Base-by-base conservation (phyloP, 257 asterid genomes). In the Petrea volubilis region DNA sequence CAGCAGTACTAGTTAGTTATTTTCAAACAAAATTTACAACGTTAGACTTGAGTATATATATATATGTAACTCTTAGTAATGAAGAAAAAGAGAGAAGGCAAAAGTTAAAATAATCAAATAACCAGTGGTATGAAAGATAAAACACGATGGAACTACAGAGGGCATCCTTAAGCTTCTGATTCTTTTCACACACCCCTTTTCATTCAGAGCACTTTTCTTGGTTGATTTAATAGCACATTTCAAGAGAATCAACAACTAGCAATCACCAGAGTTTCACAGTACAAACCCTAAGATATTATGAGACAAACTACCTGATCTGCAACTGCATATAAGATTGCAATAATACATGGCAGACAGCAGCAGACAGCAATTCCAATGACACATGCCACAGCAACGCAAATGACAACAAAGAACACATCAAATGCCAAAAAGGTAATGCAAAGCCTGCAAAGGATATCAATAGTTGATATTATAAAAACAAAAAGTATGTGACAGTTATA, bases 331-430 rank as follows among this genome's bases (percentile, higher is more conserved):
- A 95, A 84, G 73, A 95, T 79, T 27, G 98, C 99, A 68, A 95
- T 91, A 40, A 95, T 95, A 74, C 99, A 95, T 7, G 99, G 99
- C 46, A 95, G 85, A 73, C 99, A 95, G 92, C 97, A 95, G 87
- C 99, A 95, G 76, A 95, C 98, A 76, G 99, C 99, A 67, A 95
- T 84, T 72, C 99, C 99, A 49, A 95, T 83, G 51, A 90, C 73
- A 74, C 99, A 90, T 6, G 99, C 99, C 81, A 92, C 98, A 65
- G 92, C 96, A 78, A 91, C 95, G 47, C 98, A 95, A 69, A 92
- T 85, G 78, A 95, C 98, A 76, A 95, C 98, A 55, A 95, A 95
- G 92, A 95, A 85, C 78, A 92, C 99, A 60, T 95, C 98, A 60
- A 95, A 90, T 70, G 99, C 99, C 93, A 95, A 79, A 86, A 92